Percentiles rank a stretch among this genome's conserved stretches.
These are phyloP conservation scores for Nidularia pulvinata DNA, from an alignment of 768 basidiomycete species.

Conservation along the genomic window DNA sequence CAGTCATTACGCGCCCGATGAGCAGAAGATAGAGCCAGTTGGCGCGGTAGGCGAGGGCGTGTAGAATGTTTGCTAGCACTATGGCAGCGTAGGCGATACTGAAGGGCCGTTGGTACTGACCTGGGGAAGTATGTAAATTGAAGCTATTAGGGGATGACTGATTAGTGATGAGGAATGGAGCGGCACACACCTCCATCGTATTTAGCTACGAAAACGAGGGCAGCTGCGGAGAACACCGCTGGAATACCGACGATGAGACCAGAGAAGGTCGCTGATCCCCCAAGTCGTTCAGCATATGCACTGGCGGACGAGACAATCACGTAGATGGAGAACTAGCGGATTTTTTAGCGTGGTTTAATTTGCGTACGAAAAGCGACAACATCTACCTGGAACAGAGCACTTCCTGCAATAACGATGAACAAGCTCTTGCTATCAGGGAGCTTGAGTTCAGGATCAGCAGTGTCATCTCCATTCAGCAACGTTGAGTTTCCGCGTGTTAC, in stretches of 20 bases:
- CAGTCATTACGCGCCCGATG: conserved; percentile 65
- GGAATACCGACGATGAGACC: conserved; percentile 72
- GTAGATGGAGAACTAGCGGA: conserved; percentile 25
- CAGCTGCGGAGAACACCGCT: conserved; percentile 56
- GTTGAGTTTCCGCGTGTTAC: too few relatives aligned
- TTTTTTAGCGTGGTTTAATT: too few relatives aligned
- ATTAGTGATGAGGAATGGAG: neutral
- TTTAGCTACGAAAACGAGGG: conserved; percentile 53
- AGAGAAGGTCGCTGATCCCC: conserved; percentile 70
- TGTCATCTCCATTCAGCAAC: too few relatives aligned
- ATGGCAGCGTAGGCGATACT: conserved; percentile 51
- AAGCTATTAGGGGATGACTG: neutral
- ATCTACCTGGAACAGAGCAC: neutral
- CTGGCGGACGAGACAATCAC: conserved; percentile 69
- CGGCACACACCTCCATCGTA: conserved; percentile 48
- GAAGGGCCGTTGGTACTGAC: conserved; percentile 52
- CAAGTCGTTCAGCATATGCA: conserved; percentile 59
- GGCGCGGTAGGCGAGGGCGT: conserved; percentile 60
- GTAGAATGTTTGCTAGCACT: conserved; percentile 57
- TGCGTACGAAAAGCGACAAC: neutral
- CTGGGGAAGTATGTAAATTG: conserved; percentile 23
- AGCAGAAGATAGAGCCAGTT: conserved; percentile 70
- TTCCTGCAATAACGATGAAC: neutral
- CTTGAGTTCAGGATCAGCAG: neutral
- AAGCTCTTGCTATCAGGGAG: neutral